Evolutionary conservation across 306 rosid species (phyloP).

Genomic region (Cucurbita maxima): DNA sequence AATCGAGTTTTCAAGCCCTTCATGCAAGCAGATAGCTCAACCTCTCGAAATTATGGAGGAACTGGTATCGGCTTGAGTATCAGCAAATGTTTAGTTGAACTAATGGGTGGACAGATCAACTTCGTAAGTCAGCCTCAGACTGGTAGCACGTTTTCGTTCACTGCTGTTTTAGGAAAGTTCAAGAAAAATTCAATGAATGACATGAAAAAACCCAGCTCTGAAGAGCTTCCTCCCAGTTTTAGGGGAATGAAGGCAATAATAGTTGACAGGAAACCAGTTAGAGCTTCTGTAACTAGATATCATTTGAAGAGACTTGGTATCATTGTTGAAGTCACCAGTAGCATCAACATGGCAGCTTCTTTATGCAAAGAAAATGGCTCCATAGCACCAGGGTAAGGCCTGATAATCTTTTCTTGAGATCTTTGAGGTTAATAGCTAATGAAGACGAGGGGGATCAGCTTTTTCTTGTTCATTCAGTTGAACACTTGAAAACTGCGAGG

Average conservation of each 20-base stretch:
- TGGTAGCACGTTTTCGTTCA: constrained; percentile 92
- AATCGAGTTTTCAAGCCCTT: constrained; percentile 80
- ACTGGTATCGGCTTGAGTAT: constrained; percentile 98
- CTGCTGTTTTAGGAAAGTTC: constrained; percentile 45
- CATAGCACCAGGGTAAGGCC: constrained; percentile 37
- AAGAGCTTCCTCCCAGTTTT: constrained; percentile 69
- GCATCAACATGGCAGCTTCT: constrained; percentile 42
- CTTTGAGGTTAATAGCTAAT: too few species aligned
- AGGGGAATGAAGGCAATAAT: constrained; percentile 71
- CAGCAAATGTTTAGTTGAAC: constrained; percentile 86
- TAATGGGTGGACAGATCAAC: constrained; percentile 84
- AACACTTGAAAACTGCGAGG: too few species aligned
- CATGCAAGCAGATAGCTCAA: constrained; percentile 98
- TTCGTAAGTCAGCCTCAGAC: constrained; percentile 61
- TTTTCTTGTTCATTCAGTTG: too few species aligned
- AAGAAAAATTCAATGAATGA: constrained; percentile 36
- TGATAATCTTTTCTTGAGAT: background rate
- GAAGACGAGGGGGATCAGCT: too few species aligned
- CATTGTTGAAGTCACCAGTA: constrained; percentile 40
- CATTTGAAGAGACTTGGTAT: constrained; percentile 93
- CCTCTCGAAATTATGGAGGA: constrained; percentile 90
- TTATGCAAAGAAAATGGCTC: constrained; percentile 54
- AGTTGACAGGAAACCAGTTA: constrained; percentile 79
- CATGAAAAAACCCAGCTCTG: constrained; percentile 47
- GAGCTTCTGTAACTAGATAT: constrained; percentile 87